Conservation (phyloP, 306 rosid genomes). For the Pueraria montana region DNA sequence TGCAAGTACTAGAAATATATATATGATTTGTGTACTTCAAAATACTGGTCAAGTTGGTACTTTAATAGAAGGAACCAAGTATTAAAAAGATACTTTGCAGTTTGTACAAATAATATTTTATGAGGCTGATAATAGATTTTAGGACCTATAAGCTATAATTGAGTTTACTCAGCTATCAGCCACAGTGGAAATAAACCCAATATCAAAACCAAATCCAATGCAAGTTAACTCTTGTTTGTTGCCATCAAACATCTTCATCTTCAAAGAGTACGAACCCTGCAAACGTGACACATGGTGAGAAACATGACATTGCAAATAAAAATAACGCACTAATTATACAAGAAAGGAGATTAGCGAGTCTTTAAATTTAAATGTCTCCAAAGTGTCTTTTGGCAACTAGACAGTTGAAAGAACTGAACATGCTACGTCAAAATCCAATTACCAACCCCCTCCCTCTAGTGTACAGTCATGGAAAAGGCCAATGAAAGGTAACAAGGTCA, state of each 20-base stretch:
- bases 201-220: constrained; percentile 64
- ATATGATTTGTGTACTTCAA: constrained; percentile 13
- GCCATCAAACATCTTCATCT: constrained; percentile 65
- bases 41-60: not conserved
- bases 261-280: constrained; percentile 73
- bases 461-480: not conserved
- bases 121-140: constrained; percentile 1
- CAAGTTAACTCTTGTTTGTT: constrained; percentile 63
- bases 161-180: constrained; percentile 60
- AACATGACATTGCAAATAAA: constrained; percentile 24
- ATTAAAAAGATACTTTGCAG: constrained; percentile 21
- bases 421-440: constrained; percentile 13
- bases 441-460: not conserved
- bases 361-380: not conserved
- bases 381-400: not conserved
- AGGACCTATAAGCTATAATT: constrained; percentile 2
- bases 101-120: constrained; percentile 22
- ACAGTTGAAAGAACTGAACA: not conserved
- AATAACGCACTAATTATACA: not conserved
- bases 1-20: not conserved
- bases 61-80: constrained; percentile 6
- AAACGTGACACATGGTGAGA: constrained; percentile 36
- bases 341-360: not conserved
- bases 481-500: not conserved
- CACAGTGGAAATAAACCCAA: constrained; percentile 63